Base-by-base conservation (phyloP, 2,329 filamentous ascomycete species). In the Paecilomyces sp. region DNA sequence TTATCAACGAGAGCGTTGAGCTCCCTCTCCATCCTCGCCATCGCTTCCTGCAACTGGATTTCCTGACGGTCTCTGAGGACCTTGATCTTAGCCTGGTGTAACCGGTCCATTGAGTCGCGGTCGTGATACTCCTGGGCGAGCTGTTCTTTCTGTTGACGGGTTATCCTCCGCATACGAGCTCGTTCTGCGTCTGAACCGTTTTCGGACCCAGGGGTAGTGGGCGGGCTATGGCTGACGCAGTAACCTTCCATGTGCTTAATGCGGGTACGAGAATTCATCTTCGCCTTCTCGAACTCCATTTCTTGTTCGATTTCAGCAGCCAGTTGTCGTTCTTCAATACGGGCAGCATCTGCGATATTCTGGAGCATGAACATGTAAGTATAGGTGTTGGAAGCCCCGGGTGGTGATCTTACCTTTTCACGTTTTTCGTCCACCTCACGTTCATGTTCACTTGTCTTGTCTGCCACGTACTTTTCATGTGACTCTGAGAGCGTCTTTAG, bases 241-340 rank as follows among this genome's bases (percentile, higher is more conserved):
- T 78, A 80, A 24, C 74, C 75, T 65, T 80, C 77, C 77, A 80
- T 80, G 56, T 80, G 72, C 57, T 77, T 77, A 56, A 80, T 77
- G 56, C 77, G 75, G 9, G 73, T 76, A 33, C 74, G 70, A 7
- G 75, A 74, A 51, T 77, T 74, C 58, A 71, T 65, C 61, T 79
- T 79, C 11, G 74, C 75, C 7, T 71, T 68, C 51, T 79, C 73
- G 55, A 79, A 77, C 31, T 80, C 77, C 24, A 75, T 73, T 36
- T 73, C 68, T 59, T 79, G 74, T 50, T 79, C 75, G 54, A 79
- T 73, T 65, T 80, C 77, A 0, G 76, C 70, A 3, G 74, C 70
- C 0, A 79, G 70, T 58, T 80, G 77, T 12, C 75, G 70, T 58
- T 77, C 75, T 66, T 80, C 77, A 30, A 79, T 69, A 9, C 71